These are phyloP conservation scores for Tylopilus subfusipes DNA, from an alignment of 768 basidiomycete genomes.

Conservation along the genomic window DNA sequence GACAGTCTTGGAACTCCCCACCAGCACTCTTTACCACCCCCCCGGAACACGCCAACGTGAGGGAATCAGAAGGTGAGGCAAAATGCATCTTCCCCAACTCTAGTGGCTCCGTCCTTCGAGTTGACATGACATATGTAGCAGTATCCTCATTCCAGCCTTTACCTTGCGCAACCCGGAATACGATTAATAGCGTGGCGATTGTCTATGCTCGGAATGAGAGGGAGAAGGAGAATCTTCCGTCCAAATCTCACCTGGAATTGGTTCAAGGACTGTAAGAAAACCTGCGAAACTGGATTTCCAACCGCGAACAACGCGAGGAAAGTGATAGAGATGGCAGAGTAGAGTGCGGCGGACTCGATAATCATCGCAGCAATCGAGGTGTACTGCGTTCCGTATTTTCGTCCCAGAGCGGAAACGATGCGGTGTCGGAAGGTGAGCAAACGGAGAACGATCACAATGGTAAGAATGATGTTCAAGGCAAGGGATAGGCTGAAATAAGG, in stretches of 20 bases:
- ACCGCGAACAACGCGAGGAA: slow-evolving; percentile 29
- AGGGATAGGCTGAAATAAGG: slow-evolving; percentile 29
- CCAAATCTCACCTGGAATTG: slow-evolving; percentile 24
- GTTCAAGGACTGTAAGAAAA: slow-evolving; percentile 27
- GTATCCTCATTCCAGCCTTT: slow-evolving; percentile 5
- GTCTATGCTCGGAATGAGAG: neutral
- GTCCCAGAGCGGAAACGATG: slow-evolving; percentile 17
- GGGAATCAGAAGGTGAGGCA: neutral
- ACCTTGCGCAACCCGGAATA: slow-evolving; percentile 10
- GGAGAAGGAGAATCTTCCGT: neutral
- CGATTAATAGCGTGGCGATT: slow-evolving; percentile 6
- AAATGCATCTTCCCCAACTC: neutral
- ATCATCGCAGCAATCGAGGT: slow-evolving; percentile 33
- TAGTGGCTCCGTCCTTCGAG: neutral
- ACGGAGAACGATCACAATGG: slow-evolving; percentile 30
- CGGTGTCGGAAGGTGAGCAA: slow-evolving; percentile 22
- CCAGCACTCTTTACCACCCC: neutral
- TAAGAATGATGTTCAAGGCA: slow-evolving; percentile 32
- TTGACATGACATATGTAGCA: neutral
- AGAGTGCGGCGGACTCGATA: slow-evolving; percentile 34
- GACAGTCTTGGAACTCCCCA: neutral
- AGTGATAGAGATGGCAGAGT: slow-evolving; percentile 23
- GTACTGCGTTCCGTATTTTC: slow-evolving; percentile 23
- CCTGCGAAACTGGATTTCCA: slow-evolving; percentile 22
- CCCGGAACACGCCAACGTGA: neutral